Evolutionary conservation across 495 filamentous ascomycete species (phyloP).

Genomic region (Cenococcum geophilum): DNA sequence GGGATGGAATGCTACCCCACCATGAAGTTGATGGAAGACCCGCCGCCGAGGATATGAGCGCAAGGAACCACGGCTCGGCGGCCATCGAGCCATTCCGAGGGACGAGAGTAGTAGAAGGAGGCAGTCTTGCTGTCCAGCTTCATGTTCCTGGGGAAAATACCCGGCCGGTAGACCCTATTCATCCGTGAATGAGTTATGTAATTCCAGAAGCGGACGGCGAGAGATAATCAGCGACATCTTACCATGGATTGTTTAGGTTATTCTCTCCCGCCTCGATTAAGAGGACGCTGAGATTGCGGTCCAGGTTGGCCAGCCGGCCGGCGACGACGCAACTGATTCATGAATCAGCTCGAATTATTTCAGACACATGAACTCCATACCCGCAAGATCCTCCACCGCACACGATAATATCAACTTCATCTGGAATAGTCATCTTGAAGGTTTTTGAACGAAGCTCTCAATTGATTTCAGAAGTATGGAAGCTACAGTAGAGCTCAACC

Average conservation of each 20-base stretch:
- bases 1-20: conserved; percentile 35
- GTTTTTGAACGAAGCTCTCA: background rate
- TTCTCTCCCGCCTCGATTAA: conserved; percentile 73
- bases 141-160: conserved; percentile 75
- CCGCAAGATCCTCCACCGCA: conserved; percentile 55
- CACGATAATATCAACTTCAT: conserved; percentile 63
- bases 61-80: conserved; percentile 71
- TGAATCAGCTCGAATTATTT: background rate
- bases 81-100: conserved; percentile 65
- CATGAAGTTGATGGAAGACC: conserved; percentile 80
- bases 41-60: conserved; percentile 70
- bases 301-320: conserved; percentile 70
- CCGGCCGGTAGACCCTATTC: conserved; percentile 58
- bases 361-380: conserved; percentile 15
- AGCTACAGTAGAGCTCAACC: background rate
- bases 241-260: conserved; percentile 78
- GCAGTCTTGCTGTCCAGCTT: conserved; percentile 82
- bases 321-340: conserved; percentile 56
- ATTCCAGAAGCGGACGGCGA: background rate
- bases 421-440: conserved; percentile 29
- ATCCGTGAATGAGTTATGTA: background rate
- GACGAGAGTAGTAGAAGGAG: conserved; percentile 72
- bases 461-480: background rate
- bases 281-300: conserved; percentile 73
- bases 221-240: background rate